Percentiles rank a stretch among this genome's conserved stretches.
Conservation (phyloP, 768 basidiomycete genomes). For the Termitomyces sp. region DNA sequence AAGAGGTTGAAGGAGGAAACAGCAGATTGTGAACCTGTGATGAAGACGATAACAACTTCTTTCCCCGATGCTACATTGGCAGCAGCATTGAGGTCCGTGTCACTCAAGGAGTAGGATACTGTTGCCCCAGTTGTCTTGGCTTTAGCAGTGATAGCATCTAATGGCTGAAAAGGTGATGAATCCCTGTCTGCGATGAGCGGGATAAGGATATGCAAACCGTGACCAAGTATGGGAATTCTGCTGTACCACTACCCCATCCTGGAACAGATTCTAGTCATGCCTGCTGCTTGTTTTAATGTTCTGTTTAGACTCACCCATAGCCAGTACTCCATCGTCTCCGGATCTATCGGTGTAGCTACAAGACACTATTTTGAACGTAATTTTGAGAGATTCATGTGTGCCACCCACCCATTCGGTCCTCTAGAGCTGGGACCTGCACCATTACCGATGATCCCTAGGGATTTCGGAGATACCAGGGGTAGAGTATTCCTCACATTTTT, state of each 20-base stretch:
- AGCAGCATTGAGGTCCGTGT: conserved; percentile 43
- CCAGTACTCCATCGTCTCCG: conserved; percentile 54
- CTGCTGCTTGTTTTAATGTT: conserved; percentile 6
- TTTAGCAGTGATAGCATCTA: conserved; percentile 38
- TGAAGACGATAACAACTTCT: conserved; percentile 47
- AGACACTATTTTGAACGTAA: neutral
- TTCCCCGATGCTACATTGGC: conserved; percentile 36
- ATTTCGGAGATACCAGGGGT: conserved; percentile 38
- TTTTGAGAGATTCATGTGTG: neutral
- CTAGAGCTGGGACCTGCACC: conserved; percentile 47
- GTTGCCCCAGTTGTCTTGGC: conserved; percentile 32
- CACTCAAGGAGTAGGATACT: conserved; percentile 41
- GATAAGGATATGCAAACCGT: conserved; percentile 24
- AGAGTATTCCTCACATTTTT: conserved; percentile 47
- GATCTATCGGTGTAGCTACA: conserved; percentile 42
- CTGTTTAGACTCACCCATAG: conserved; percentile 44
- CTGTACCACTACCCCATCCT: conserved; percentile 50
- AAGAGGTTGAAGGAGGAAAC: neutral
- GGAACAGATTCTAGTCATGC: neutral
- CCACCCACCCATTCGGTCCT: conserved; percentile 52
- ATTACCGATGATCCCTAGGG: conserved; percentile 52
- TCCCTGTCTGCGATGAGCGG: neutral
- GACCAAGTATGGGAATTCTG: conserved; percentile 45
- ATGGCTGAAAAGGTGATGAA: conserved; percentile 21
- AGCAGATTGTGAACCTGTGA: conserved; percentile 29